These are phyloP conservation scores for Colletotrichum spaethianum DNA, from an alignment of 2,329 filamentous ascomycete genomes.

Conservation along the genomic window DNA sequence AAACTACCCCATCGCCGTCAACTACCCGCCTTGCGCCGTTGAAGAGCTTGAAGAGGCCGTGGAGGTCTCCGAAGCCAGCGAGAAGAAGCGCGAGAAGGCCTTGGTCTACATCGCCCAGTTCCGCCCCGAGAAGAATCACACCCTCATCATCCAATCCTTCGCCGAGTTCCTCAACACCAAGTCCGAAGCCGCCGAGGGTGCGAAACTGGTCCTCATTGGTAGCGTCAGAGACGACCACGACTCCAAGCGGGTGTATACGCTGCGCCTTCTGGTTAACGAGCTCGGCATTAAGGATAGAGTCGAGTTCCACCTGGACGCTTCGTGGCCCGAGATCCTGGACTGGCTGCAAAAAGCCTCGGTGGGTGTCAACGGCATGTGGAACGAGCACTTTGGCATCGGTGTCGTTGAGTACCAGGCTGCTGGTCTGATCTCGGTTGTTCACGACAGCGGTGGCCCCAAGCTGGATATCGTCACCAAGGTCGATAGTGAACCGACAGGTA, in stretches of 20 bases:
- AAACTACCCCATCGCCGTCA: constrained; percentile 75
- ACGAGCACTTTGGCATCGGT: constrained; percentile 98
- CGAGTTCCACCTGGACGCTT: constrained; percentile 89
- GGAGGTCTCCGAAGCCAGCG: constrained; percentile 77
- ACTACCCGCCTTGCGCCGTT: constrained; percentile 95
- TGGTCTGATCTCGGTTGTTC: constrained; percentile 92
- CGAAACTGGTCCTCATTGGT: constrained; percentile 87
- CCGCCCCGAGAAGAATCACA: constrained; percentile 96
- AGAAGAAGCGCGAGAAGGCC: constrained; percentile 77
- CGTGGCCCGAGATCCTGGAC: constrained; percentile 88
- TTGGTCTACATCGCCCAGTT: constrained; percentile 98
- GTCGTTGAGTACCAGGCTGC: constrained; percentile 99
- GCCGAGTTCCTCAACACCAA: constrained; percentile 77
- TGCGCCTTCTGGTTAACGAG: constrained; percentile 89
- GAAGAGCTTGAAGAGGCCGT: constrained; percentile 84
- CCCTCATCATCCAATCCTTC: constrained; percentile 88
- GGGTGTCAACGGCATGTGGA: constrained; percentile 99
- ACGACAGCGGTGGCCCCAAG: constrained; percentile 93
- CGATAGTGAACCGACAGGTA: constrained; percentile 84
- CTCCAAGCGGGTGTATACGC: constrained; percentile 86
- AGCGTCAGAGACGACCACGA: constrained; percentile 91
- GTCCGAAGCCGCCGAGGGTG: constrained; percentile 63
- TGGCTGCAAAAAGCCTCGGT: constrained; percentile 84
- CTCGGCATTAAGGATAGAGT: constrained; percentile 87
- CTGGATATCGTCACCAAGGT: constrained; percentile 90